Evolutionary conservation across 2,329 filamentous ascomycete genomes (phyloP).

Genomic region (Talaromyces marneffei): DNA sequence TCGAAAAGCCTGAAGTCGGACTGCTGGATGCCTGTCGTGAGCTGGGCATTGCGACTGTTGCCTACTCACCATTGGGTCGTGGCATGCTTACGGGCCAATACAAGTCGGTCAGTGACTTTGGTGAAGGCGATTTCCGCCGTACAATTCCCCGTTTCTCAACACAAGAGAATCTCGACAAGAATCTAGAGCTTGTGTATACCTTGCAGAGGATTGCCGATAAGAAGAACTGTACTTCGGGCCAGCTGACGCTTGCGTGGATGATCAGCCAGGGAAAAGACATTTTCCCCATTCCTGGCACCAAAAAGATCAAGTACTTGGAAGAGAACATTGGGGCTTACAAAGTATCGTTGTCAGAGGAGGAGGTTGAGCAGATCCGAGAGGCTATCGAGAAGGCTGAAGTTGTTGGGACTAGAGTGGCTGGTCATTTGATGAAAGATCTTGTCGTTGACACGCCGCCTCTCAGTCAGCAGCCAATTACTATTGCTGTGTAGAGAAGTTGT

Average conservation of each 20-base stretch:
- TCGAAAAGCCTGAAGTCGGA: neutral
- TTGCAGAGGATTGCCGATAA: conserved; percentile 46
- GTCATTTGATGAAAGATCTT: neutral
- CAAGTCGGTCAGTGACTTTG: conserved; percentile 42
- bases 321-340: neutral
- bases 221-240: conserved; percentile 51
- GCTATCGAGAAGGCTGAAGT: neutral
- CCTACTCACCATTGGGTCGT: conserved; percentile 55
- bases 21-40: neutral
- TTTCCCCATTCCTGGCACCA: conserved; percentile 26
- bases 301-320: conserved; percentile 15
- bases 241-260: conserved; percentile 61
- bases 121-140: conserved; percentile 42
- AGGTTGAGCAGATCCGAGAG: neutral
- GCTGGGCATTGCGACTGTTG: conserved; percentile 50
- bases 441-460: neutral
- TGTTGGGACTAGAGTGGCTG: neutral
- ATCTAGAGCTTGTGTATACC: conserved; percentile 23
- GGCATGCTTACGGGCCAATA: conserved; percentile 51
- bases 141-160: conserved; percentile 45
- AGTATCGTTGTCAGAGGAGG: neutral
- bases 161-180: conserved; percentile 46
- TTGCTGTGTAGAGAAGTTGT: neutral
- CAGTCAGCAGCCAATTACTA: neutral
- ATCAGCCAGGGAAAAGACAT: conserved; percentile 47